Base-by-base conservation (phyloP, 2,329 filamentous ascomycete species). In the Aureobasidium zeae region DNA sequence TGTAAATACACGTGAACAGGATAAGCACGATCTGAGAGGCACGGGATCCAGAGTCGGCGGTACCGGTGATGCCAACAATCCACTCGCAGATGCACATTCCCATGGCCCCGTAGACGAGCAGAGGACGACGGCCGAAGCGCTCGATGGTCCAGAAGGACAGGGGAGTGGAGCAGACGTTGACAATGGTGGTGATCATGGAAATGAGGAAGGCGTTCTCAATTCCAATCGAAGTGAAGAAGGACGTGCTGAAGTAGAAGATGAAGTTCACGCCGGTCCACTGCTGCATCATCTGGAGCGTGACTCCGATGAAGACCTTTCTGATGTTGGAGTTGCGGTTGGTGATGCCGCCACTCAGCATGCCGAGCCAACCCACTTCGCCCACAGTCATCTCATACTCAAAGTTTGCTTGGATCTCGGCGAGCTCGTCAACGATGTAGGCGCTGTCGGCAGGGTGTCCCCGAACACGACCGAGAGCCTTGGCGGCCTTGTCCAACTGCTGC, bases 61-160 rank as follows among this genome's bases (percentile, higher is more conserved):
- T 61, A 25, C 71, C 74, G 38, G 75, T 65, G 49, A 89, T 86
- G 54, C 78, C 87, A 44, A 91, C 82, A 58, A 94, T 72, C 71
- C 91, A 91, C 65, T 93, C 81, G 69, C 83, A 87, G 55, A 88
- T 59, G 9, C 86, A 70, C 87, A 94, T 94, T 53, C 84, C 83
- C 2, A 79, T 48, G 21, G 84, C 86, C 53, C 87, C 87, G 56
- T 71, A 74, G 60, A 94, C 76, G 52, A 94, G 79, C 45, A 94
- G 78, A 19, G 75, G 72, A 49, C 86, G 84, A 58, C 87, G 85
- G 51, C 87, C 87, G 52, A 87, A 77, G 54, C 69, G 76, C 70
- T 94, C 87, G 51, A 94, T 81, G 13, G 82, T 81, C 67, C 74
- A 94, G 76, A 94, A 94, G 13, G 87, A 91, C 51, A 94, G 61